Conservation (phyloP, 768 basidiomycete genomes). For the Boletus pseudo-olivaceus region DNA sequence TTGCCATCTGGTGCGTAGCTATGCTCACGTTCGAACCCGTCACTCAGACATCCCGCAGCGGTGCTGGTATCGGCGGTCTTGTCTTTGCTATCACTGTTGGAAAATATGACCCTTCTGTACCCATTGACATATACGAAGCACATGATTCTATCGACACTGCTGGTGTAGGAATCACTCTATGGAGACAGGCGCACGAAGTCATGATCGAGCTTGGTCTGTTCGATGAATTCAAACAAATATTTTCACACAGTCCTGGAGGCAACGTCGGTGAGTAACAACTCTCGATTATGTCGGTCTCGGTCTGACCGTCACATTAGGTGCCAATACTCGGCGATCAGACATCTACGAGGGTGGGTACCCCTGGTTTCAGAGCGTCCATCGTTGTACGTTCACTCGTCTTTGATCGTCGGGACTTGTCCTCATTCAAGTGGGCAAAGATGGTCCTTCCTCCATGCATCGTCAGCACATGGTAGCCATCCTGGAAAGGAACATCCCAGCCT, state of each 20-base stretch:
- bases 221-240: slow-evolving; percentile 27
- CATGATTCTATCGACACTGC: slow-evolving; percentile 35
- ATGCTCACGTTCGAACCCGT: neutral
- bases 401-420: neutral
- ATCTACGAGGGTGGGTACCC: slow-evolving; percentile 29
- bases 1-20: slow-evolving; percentile 20
- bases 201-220: slow-evolving; percentile 41
- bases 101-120: slow-evolving; percentile 28
- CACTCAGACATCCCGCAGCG: slow-evolving; percentile 17
- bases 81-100: slow-evolving; percentile 39
- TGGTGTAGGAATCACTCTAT: slow-evolving; percentile 44
- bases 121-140: slow-evolving; percentile 46
- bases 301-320: slow-evolving; percentile 22
- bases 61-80: slow-evolving; percentile 42
- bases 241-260: slow-evolving; percentile 8
- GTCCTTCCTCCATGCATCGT: slow-evolving; percentile 18
- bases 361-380: slow-evolving; percentile 25
- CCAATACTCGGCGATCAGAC: slow-evolving; percentile 22
- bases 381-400: slow-evolving; percentile 14
- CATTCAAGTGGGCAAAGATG: slow-evolving; percentile 1
- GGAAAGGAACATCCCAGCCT: slow-evolving; percentile 15
- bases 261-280: slow-evolving; percentile 7
- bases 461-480: slow-evolving; percentile 19
- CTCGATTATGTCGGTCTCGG: neutral
- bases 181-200: slow-evolving; percentile 43